Base-by-base conservation (phyloP, 2,329 filamentous ascomycete genomes). In the Aspergillus sp. region DNA sequence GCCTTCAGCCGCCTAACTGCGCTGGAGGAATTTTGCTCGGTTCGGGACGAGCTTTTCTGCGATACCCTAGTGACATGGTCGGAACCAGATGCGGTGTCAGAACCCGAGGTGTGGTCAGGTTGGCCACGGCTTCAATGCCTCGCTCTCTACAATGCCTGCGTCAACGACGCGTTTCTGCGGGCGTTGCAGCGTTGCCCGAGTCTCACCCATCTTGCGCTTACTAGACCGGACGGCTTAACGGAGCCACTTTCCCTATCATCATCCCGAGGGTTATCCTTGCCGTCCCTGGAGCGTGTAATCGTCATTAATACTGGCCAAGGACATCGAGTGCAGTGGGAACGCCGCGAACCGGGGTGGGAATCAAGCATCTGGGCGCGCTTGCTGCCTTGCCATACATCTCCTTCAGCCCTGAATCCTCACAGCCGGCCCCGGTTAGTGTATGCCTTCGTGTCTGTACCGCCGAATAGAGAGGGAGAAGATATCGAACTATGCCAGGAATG, bases 1-100 rank as follows among this genome's bases (percentile, higher is more conserved):
- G 59, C 62, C 18, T 63, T 61, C 26, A n/a, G 26, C 14, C 62
- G 59, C 22, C 39, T 63, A 50, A 53, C 45, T n/a, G 49, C 36
- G 46, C 39, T 63, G n/a, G 59, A 58, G 22, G 59, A 62, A 32
- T 62, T 63, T n/a, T 59, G 57, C 52, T 63, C 59, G 10, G 55
- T 57, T 6, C 36, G 54, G 11, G 62, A 63, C 26, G 59, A 62
- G 22, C 59, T 63, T 6, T 61, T 55, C 54, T 55, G 59, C 10
- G 56, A 56, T 46, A 59, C 59, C 9, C 10, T 36, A 12, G 16
- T 16, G 7, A 12, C 14, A 6, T 47, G 22, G 7, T 55, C 55
- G 18, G 32, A 36, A 10, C 32, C 32, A 12, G 11, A 12, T 18
- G 42, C 26, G 26, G 26, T 9, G 26, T 29, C 26, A 29, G 32